These are phyloP conservation scores for Fusarium sp. DNA, from an alignment of 2,329 filamentous ascomycete genomes.

Conservation along the genomic window DNA sequence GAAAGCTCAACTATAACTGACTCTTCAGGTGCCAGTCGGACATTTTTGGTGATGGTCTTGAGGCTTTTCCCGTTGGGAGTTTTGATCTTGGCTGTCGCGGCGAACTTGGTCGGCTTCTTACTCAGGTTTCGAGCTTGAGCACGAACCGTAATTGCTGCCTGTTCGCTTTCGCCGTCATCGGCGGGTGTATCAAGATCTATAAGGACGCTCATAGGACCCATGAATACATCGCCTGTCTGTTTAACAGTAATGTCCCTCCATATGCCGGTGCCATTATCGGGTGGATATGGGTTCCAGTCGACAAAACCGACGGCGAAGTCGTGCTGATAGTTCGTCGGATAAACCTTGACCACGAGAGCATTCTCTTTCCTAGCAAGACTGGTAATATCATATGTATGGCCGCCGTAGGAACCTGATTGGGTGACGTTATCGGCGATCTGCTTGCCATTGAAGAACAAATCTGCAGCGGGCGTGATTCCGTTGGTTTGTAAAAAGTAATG, in stretches of 20 bases:
- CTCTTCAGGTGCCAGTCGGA: neutral
- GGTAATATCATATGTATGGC: neutral
- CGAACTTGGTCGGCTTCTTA: neutral
- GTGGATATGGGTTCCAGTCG: conserved; percentile 2
- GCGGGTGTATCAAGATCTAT: neutral
- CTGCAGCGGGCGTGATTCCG: neutral
- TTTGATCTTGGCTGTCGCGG: neutral
- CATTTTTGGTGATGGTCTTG: neutral
- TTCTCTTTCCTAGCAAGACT: neutral
- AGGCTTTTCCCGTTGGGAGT: neutral
- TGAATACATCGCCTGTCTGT: neutral
- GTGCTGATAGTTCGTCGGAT: neutral
- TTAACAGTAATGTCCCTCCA: conserved; percentile 1
- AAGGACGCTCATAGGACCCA: neutral
- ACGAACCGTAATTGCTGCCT: neutral
- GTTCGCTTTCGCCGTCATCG: neutral
- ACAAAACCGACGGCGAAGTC: neutral
- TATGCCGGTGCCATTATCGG: neutral
- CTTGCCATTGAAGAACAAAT: conserved; percentile 1
- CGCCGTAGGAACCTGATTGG: neutral
- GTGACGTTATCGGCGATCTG: neutral
- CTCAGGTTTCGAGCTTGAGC: neutral
- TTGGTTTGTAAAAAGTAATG: conserved; percentile 1
- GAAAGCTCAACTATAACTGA: neutral
- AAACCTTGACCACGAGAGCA: neutral